Percentiles rank a stretch among this genome's conserved stretches.
These are phyloP conservation scores for Talaromyces sp. DNA, from an alignment of 2,329 filamentous ascomycete genomes.

Conservation along the genomic window DNA sequence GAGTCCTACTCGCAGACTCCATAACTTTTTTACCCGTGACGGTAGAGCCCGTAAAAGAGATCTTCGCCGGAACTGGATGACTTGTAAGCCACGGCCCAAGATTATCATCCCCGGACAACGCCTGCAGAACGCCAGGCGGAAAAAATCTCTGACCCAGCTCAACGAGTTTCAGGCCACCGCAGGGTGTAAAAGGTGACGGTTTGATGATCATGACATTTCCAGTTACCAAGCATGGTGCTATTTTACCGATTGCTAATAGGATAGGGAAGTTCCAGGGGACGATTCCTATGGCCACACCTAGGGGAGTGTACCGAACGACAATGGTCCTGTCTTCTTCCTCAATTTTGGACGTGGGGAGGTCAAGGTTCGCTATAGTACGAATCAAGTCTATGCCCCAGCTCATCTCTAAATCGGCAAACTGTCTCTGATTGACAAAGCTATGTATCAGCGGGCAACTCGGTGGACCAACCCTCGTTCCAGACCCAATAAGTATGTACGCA, in stretches of 20 bases:
- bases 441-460: not conserved
- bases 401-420: not conserved
- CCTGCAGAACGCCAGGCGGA: constrained; percentile 55
- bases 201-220: constrained; percentile 53
- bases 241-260: constrained; percentile 52
- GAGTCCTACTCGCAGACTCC: constrained; percentile 47
- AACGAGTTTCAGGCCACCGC: constrained; percentile 1
- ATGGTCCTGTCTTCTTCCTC: constrained; percentile 31
- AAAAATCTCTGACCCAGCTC: constrained; percentile 29
- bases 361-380: not conserved
- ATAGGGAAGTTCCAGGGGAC: constrained; percentile 59
- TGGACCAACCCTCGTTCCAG: too few species aligned
- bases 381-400: not conserved
- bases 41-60: constrained; percentile 57
- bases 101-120: constrained; percentile 52
- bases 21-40: constrained; percentile 50
- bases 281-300: constrained; percentile 50
- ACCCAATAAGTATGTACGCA: too few species aligned
- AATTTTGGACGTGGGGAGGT: not conserved
- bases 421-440: not conserved
- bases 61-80: constrained; percentile 55
- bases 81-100: constrained; percentile 53
- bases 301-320: constrained; percentile 35
- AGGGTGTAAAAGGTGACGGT: constrained; percentile 39
- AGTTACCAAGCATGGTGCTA: constrained; percentile 48